These are phyloP conservation scores for Phytophthora colocasiae DNA, from an alignment of 352 stramenopile genomes.

Conservation along the genomic window DNA sequence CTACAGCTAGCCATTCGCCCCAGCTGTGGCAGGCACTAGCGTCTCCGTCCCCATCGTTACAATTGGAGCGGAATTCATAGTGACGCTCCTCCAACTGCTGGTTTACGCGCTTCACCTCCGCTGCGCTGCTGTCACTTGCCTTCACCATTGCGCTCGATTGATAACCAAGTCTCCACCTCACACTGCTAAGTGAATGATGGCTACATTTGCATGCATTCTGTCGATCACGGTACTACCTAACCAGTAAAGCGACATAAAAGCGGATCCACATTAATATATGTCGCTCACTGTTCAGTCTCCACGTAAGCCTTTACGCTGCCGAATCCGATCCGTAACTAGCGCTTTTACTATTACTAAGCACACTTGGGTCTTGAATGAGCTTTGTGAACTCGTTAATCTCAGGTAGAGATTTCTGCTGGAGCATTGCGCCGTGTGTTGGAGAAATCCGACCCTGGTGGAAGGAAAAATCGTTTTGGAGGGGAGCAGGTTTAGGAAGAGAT, in stretches of 20 bases:
- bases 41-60: conserved; percentile 83
- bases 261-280: too few relatives aligned
- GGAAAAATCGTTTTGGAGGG: conserved; percentile 44
- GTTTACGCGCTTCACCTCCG: conserved; percentile 84
- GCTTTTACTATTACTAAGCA: conserved; percentile 15
- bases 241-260: too few relatives aligned
- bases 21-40: conserved; percentile 88
- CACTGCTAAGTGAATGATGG: background rate
- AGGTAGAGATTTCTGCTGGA: conserved; percentile 59
- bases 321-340: conserved; percentile 32
- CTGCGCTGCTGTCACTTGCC: conserved; percentile 50
- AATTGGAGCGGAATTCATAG: conserved; percentile 91
- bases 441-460: conserved; percentile 77
- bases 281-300: too few relatives aligned
- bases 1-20: conserved; percentile 87
- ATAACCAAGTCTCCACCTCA: background rate
- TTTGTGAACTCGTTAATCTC: conserved; percentile 81
- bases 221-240: too few relatives aligned
- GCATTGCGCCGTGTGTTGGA: conserved; percentile 39
- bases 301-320: conserved; percentile 10
- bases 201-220: background rate
- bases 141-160: conserved; percentile 39
- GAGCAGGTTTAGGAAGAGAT: conserved; percentile 4
- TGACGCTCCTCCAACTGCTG: conserved; percentile 86
- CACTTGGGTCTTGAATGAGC: conserved; percentile 49